Evolutionary conservation across 1,284 basidiomycete species (phyloP).

Genomic region (Trichosporon sp.): DNA sequence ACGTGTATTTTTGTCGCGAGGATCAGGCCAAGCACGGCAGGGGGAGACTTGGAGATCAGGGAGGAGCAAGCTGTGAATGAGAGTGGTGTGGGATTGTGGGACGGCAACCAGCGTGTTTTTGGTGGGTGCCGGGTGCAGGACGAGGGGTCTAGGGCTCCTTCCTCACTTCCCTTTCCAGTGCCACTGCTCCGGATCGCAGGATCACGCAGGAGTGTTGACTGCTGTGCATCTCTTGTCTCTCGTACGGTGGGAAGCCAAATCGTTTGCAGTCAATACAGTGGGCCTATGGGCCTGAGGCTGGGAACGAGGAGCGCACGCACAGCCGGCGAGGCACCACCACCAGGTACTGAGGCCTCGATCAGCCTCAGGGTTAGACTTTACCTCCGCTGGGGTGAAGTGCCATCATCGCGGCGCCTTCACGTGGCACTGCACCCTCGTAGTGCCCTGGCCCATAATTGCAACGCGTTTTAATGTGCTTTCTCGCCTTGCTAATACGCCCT

Average conservation of each 20-base stretch:
- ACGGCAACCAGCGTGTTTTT: background rate
- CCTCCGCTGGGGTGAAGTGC: background rate
- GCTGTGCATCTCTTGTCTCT: slow-evolving; percentile 1
- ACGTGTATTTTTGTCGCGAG: slow-evolving; percentile 20
- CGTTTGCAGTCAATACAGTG: background rate
- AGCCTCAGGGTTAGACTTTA: background rate
- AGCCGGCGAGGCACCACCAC: slow-evolving; percentile 2
- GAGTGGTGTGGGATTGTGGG: background rate
- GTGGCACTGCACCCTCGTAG: background rate
- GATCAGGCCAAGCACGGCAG: slow-evolving; percentile 7
- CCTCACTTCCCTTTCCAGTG: background rate
- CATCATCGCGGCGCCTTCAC: background rate
- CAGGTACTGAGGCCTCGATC: slow-evolving; percentile 13
- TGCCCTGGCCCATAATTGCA: slow-evolving; percentile 3
- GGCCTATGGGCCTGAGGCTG: background rate
- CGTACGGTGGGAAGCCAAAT: slow-evolving; percentile 6
- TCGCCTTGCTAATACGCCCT: background rate
- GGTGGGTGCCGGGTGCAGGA: background rate
- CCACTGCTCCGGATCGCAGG: background rate
- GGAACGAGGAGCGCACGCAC: background rate
- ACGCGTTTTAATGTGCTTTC: slow-evolving; percentile 8
- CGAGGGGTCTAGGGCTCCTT: background rate
- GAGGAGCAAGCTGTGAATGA: slow-evolving; percentile 4
- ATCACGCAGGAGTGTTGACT: background rate
- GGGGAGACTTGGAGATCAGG: background rate